Evolutionary conservation across 2,329 filamentous ascomycete genomes (phyloP), one percentile per base, ranked within the genome.

Genomic region (Cryphonectria nitschkei): DNA sequence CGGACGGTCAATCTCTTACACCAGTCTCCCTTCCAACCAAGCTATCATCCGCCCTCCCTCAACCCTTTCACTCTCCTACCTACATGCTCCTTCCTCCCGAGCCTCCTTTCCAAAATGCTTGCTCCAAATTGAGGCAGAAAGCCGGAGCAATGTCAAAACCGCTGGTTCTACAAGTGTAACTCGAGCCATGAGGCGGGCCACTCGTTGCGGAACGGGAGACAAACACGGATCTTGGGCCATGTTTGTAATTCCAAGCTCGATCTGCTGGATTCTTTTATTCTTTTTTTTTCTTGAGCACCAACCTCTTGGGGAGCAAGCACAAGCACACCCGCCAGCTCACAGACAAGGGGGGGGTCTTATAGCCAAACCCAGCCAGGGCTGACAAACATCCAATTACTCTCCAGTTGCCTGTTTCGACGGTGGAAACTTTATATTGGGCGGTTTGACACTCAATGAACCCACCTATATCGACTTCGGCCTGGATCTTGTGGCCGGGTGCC

Each of bases 361-460:
- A 22, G 11, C 46, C 22, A n/a, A 14, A 39, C 50, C 58, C 52
- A 54, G 1, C 74, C 75, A 67, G 69, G 74, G 43, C 74, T 73
- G 61, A 61, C 29, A 77, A 82, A 43, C 74, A 75, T 62, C 19
- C 84, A 79, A 32, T 78, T 84, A 68, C 84, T 86, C 70, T 79
- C 54, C 68, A 88, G 86, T 97, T 71, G 92, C 92, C 50, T 96
- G 93, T 80, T 97, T 97, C 77, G 88, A 92, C 70, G 94, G 93
- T 46, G 94, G 94, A 22, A 97, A 91, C 80, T 94, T 97, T 81
- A 90, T 97, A 75, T 88, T 97, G 26, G 94, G 91, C 32, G 94
- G 93, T 4, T 86, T 92, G 34, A 88, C 91, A 0, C 87, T 97
- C 52, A 81, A 86, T 63, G 82, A 88, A 65, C 83, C 88, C 61